A percentile compares a stretch with the other conserved stretches of the same genome.
phyloP scores from a whole-genome alignment of 2,329 filamentous ascomycete species.

The Torrubiellomyces zombiae region DNA sequence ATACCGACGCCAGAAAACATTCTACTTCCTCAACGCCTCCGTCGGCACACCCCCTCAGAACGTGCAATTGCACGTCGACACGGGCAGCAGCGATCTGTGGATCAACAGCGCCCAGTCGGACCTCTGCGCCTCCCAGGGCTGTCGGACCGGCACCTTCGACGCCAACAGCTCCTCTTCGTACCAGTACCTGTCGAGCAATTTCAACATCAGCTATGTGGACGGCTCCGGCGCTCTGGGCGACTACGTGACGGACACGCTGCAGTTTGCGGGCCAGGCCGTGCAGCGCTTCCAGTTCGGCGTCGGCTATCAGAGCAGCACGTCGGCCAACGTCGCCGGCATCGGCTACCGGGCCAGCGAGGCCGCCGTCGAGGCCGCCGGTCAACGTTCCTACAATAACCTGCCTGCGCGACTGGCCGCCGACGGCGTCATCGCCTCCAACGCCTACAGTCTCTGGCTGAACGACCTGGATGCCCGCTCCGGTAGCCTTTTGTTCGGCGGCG shows the following conservation, averaged over 20 bases:
- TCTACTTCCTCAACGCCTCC: slow-evolving; percentile 48
- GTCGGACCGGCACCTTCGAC: slow-evolving; percentile 46
- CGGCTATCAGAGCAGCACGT: slow-evolving; percentile 43
- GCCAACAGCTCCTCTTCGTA: slow-evolving; percentile 64
- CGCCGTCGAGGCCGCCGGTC: slow-evolving; percentile 40
- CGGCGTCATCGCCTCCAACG: slow-evolving; percentile 45
- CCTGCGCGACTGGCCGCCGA: slow-evolving; percentile 46
- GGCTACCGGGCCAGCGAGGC: slow-evolving; percentile 72
- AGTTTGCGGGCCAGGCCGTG: slow-evolving; percentile 37
- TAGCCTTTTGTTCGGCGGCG: slow-evolving; percentile 57
- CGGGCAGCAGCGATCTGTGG: slow-evolving; percentile 54
- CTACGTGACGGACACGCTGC: slow-evolving; percentile 61
- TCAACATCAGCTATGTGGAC: slow-evolving; percentile 82
- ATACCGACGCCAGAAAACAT: slow-evolving; percentile 26
- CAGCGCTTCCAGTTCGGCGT: slow-evolving; percentile 53
- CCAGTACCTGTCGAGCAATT: slow-evolving; percentile 52
- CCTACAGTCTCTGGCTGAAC: slow-evolving; percentile 63
- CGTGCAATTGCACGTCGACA: slow-evolving; percentile 46
- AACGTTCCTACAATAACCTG: slow-evolving; percentile 47
- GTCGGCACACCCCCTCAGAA: slow-evolving; percentile 44
- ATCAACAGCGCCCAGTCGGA: slow-evolving; percentile 48
- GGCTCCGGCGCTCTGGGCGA: slow-evolving; percentile 62
- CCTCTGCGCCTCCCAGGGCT: slow-evolving; percentile 37
- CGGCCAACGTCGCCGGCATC: slow-evolving; percentile 68
- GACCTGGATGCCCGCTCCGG: slow-evolving; percentile 50